A percentile compares a stretch with the other conserved stretches of the same genome.
Conservation (phyloP, 805 yeast genomes). For the Wickerhamiella domercqiae region DNA sequence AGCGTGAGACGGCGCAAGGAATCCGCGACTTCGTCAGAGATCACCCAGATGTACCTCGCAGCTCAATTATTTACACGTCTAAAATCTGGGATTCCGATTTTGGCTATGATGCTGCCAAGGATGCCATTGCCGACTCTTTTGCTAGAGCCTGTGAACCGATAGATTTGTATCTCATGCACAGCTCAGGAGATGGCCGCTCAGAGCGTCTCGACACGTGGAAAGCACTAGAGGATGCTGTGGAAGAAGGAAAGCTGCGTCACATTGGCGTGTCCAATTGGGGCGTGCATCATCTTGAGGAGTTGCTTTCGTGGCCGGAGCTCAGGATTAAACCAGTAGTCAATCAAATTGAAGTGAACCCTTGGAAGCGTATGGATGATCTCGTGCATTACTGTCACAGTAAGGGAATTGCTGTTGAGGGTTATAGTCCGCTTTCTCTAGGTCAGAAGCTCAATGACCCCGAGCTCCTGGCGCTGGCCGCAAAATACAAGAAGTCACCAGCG, state of each 20-base stretch:
- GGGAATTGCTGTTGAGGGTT: constrained; percentile 53
- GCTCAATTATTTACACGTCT: constrained; percentile 38
- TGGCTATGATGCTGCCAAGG: constrained; percentile 36
- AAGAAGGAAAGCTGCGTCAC: constrained; percentile 31
- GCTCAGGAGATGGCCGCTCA: constrained; percentile 24
- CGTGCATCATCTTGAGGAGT: constrained; percentile 37
- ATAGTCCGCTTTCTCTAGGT: constrained; percentile 62
- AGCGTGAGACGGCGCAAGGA: constrained; percentile 35
- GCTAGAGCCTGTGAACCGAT: constrained; percentile 40
- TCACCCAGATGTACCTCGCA: constrained; percentile 33
- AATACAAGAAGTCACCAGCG: constrained; percentile 29
- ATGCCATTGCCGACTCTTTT: constrained; percentile 43
- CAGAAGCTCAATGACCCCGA: constrained; percentile 29
- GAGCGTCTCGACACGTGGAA: constrained; percentile 35
- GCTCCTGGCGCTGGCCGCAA: constrained; percentile 24
- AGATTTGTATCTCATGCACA: constrained; percentile 53
- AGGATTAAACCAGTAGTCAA: constrained; percentile 50
- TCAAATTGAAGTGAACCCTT: constrained; percentile 76
- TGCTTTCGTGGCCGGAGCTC: constrained; percentile 21
- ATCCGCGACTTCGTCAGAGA: constrained; percentile 8
- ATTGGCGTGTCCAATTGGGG: constrained; percentile 59
- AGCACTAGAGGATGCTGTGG: constrained; percentile 43
- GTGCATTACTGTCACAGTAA: constrained; percentile 41
- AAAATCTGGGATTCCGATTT: constrained; percentile 55
- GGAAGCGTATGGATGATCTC: constrained; percentile 53